phyloP scores from a whole-genome alignment of 2,329 filamentous ascomycete genomes.

The Oidium heveae region DNA sequence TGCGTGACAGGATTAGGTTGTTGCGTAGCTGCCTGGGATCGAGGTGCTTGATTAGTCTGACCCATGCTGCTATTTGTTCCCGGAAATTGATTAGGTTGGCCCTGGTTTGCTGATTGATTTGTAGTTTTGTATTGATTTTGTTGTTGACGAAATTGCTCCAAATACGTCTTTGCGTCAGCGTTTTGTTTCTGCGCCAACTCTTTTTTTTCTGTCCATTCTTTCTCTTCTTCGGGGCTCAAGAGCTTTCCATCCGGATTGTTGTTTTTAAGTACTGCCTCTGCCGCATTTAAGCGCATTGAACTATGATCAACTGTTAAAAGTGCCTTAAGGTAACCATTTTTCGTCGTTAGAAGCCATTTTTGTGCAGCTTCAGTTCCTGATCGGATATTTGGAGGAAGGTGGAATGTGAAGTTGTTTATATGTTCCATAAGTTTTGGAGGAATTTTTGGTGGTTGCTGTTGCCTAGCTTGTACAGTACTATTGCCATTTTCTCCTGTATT shows the following conservation, averaged over 20 bases:
- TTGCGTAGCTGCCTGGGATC: conserved; percentile 12
- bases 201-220: conserved; percentile 19
- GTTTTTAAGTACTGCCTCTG: conserved; percentile 21
- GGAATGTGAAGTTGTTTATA: conserved; percentile 23
- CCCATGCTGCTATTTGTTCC: neutral
- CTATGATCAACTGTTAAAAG: conserved; percentile 24
- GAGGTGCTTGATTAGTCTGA: neutral
- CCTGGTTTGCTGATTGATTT: conserved; percentile 7
- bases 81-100: conserved; percentile 1
- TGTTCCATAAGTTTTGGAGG: conserved; percentile 18
- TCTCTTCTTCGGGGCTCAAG: conserved; percentile 22
- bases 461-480: conserved; percentile 5
- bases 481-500: conserved; percentile 3
- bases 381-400: conserved; percentile 18
- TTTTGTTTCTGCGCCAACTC: conserved; percentile 21
- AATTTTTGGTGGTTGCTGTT: conserved; percentile 6
- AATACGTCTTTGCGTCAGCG: conserved; percentile 22
- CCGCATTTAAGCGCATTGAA: conserved; percentile 17
- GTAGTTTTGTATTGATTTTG: conserved; percentile 13
- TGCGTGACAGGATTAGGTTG: conserved; percentile 13
- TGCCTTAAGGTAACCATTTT: conserved; percentile 22
- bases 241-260: conserved; percentile 19
- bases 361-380: conserved; percentile 19
- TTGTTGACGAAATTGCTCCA: conserved; percentile 21
- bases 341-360: conserved; percentile 24